Percentiles rank a stretch among this genome's conserved stretches.
Evolutionary conservation across 2,329 filamentous ascomycete species (phyloP).

Genomic region (Hypoxylon sp.): DNA sequence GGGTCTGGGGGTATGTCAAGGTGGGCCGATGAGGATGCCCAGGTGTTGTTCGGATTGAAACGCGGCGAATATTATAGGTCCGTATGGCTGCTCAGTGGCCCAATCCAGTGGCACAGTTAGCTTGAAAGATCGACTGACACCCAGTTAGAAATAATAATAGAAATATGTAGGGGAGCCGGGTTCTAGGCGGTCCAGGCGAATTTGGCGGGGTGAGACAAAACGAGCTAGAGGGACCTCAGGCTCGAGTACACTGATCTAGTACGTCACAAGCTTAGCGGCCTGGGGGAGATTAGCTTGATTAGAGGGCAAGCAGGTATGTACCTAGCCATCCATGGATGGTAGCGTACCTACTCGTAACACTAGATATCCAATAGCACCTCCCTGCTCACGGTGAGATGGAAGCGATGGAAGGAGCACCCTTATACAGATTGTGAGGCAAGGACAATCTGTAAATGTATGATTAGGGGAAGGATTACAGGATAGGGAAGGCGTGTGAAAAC

Average conservation of each 20-base stretch:
- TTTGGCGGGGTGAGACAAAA: constrained; percentile 32
- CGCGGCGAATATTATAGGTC: constrained; percentile 40
- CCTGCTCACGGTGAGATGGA: no score
- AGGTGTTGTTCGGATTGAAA: constrained; percentile 24
- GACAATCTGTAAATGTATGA: neutral
- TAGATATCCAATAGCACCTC: neutral
- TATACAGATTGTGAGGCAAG: neutral
- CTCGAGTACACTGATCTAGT: no score
- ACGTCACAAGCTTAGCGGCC: constrained; percentile 25
- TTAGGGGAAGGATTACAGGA: neutral
- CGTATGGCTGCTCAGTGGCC: constrained; percentile 16
- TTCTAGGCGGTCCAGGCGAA: constrained; percentile 33
- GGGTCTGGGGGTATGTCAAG: constrained; percentile 22
- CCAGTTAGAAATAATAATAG: constrained; percentile 29
- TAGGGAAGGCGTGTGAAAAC: neutral
- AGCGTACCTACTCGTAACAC: no score
- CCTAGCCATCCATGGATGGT: neutral
- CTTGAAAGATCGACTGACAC: constrained; percentile 17
- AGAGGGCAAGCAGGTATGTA: no score
- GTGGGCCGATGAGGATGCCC: constrained; percentile 32
- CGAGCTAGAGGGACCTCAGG: constrained; percentile 15
- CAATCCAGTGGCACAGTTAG: constrained; percentile 18
- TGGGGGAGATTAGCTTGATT: constrained; percentile 18
- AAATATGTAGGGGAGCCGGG: constrained; percentile 12
- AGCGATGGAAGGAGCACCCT: neutral